A percentile compares a stretch with the other conserved stretches of the same genome.
Evolutionary conservation across 306 rosid genomes (phyloP).

Genomic region (apple (Malus domestica)): DNA sequence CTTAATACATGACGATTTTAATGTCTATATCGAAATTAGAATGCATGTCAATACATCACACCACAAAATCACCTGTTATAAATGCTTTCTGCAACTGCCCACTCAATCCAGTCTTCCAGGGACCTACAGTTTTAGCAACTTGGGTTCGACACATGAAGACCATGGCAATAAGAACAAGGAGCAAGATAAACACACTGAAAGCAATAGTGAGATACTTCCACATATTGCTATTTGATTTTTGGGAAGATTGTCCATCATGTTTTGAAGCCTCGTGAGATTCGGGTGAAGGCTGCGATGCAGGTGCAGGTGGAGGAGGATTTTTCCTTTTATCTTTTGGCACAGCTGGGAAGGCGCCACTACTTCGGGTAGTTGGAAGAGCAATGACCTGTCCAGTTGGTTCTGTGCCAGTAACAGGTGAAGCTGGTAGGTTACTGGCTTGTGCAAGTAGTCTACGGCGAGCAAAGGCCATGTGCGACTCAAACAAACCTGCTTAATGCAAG

Average conservation of each 20-base stretch:
- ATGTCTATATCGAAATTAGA: neutral
- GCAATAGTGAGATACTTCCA: slow-evolving; percentile 45
- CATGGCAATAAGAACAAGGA: slow-evolving; percentile 31
- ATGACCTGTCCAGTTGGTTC: slow-evolving; percentile 27
- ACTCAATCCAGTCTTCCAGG: slow-evolving; percentile 94
- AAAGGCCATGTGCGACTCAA: slow-evolving; percentile 19
- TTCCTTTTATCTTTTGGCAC: slow-evolving; percentile 33
- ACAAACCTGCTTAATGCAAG: slow-evolving; percentile 34
- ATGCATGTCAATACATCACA: neutral
- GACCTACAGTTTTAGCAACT: slow-evolving; percentile 48
- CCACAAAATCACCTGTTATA: slow-evolving; percentile 57
- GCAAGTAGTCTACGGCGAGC: slow-evolving; percentile 65
- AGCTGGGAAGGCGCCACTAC: slow-evolving; percentile 81
- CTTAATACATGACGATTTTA: neutral
- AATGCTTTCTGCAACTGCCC: slow-evolving; percentile 95
- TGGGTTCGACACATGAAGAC: slow-evolving; percentile 54
- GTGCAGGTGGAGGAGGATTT: slow-evolving; percentile 16
- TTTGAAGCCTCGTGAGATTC: slow-evolving; percentile 3
- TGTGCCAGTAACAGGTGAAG: slow-evolving; percentile 39
- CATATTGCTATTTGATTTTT: slow-evolving; percentile 12
- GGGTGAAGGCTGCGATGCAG: neutral
- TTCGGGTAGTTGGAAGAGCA: slow-evolving; percentile 36
- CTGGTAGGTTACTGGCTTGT: slow-evolving; percentile 60
- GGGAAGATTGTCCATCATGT: slow-evolving; percentile 2
- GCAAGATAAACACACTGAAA: slow-evolving; percentile 30